phyloP scores from a whole-genome alignment of 2,329 filamentous ascomycete genomes.

The Pyrenochaeta sp. region DNA sequence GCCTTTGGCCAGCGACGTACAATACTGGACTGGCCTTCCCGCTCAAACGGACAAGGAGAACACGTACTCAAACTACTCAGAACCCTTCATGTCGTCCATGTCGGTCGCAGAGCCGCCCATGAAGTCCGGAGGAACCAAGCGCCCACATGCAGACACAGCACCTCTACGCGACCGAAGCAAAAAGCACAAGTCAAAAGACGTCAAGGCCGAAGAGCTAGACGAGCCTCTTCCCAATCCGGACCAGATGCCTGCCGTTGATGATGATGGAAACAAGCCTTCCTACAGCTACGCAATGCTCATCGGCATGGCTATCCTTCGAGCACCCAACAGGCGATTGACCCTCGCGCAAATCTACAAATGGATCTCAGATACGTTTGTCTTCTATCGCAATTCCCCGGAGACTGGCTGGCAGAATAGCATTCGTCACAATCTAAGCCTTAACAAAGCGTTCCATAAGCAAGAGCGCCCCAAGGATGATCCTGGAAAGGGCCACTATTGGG shows the following conservation, averaged over 20 bases:
- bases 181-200: slow-evolving; percentile 68
- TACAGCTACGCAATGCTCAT: slow-evolving; percentile 96
- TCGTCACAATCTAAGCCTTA: slow-evolving; percentile 93
- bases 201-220: slow-evolving; percentile 51
- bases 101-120: slow-evolving; percentile 34
- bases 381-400: slow-evolving; percentile 79
- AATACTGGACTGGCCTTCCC: slow-evolving; percentile 58
- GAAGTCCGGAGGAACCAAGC: slow-evolving; percentile 57
- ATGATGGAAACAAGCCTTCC: slow-evolving; percentile 87
- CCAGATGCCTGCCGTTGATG: slow-evolving; percentile 81
- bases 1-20: slow-evolving; percentile 58
- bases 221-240: slow-evolving; percentile 71
- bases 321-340: slow-evolving; percentile 82
- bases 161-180: slow-evolving; percentile 76
- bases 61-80: slow-evolving; percentile 45
- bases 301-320: slow-evolving; percentile 93
- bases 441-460: slow-evolving; percentile 96
- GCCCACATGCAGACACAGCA: slow-evolving; percentile 74
- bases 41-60: slow-evolving; percentile 60
- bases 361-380: slow-evolving; percentile 94
- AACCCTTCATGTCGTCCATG: slow-evolving; percentile 42
- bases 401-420: slow-evolving; percentile 99
- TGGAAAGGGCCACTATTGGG: slow-evolving; percentile 98
- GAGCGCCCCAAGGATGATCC: slow-evolving; percentile 96
- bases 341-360: slow-evolving; percentile 98